Percentiles rank a stretch among this genome's conserved stretches.
Conservation (phyloP, 257 asterid species). For the Henckelia pumila region DNA sequence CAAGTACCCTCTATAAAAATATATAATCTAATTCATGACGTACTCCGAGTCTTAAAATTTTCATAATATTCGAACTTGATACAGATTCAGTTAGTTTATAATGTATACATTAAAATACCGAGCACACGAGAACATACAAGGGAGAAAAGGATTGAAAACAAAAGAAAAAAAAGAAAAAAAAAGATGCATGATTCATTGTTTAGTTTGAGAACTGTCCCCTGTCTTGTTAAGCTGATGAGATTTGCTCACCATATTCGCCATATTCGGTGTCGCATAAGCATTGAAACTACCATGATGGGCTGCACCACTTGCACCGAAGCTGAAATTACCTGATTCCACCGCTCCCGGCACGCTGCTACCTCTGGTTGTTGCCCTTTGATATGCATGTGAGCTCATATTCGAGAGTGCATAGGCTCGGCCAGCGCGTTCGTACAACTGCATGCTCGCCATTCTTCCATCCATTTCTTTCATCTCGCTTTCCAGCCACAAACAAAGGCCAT, state of each 20-base stretch:
- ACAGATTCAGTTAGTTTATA: too few species aligned
- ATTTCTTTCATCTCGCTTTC: constrained; percentile 38
- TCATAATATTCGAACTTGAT: too few species aligned
- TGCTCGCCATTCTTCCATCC: constrained; percentile 33
- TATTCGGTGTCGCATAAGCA: constrained; percentile 21
- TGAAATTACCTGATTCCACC: background rate
- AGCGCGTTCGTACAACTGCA: constrained; percentile 23
- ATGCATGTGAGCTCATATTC: constrained; percentile 33
- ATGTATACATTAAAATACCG: background rate
- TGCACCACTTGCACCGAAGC: background rate
- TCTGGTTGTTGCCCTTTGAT: constrained; percentile 40
- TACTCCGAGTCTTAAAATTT: too few species aligned
- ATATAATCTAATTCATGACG: too few species aligned
- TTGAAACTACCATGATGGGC: constrained; percentile 8
- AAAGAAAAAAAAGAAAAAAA: too few species aligned
- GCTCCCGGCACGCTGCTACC: constrained; percentile 11
- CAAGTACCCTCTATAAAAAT: too few species aligned
- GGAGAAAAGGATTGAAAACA: too few species aligned
- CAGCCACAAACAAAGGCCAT: constrained; percentile 30
- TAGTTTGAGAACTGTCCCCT: background rate
- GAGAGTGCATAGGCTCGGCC: constrained; percentile 46
- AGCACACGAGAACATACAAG: background rate
- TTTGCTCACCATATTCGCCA: constrained; percentile 27
- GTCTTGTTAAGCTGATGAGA: constrained; percentile 23
- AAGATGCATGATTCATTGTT: background rate